Evolutionary conservation across 2,329 filamentous ascomycete genomes (phyloP).

Genomic region (Trichoderma hamatum): DNA sequence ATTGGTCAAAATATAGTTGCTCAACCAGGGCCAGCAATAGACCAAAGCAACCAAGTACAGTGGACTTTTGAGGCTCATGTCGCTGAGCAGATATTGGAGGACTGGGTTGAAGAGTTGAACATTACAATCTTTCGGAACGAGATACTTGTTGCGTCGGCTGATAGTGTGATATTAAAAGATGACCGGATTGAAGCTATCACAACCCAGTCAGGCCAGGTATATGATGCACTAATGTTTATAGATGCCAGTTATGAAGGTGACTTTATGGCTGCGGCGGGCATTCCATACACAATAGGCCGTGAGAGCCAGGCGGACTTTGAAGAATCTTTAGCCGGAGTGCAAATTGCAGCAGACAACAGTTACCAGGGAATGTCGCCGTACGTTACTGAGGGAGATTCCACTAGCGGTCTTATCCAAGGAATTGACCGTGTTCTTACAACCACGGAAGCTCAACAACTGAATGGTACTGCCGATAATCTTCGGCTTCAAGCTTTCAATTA

Average conservation of each 20-base stretch:
- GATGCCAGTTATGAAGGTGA: slow-evolving; percentile 37
- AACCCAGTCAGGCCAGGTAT: slow-evolving; percentile 13
- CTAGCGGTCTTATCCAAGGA: slow-evolving; percentile 31
- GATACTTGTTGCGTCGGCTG: slow-evolving; percentile 4
- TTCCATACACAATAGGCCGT: slow-evolving; percentile 29
- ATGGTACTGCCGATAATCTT: slow-evolving; percentile 20
- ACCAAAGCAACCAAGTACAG: slow-evolving; percentile 27
- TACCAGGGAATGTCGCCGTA: slow-evolving; percentile 31
- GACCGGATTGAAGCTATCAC: slow-evolving; percentile 22
- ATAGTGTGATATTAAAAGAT: slow-evolving; percentile 13
- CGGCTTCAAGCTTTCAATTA: slow-evolving; percentile 29
- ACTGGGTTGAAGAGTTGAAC: slow-evolving; percentile 27
- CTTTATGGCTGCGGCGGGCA: slow-evolving; percentile 31
- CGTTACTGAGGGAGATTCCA: slow-evolving; percentile 23
- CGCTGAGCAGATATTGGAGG: slow-evolving; percentile 29
- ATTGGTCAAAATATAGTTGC: slow-evolving; percentile 16
- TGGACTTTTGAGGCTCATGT: slow-evolving; percentile 33
- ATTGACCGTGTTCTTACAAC: slow-evolving; percentile 27
- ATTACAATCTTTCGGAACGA: slow-evolving; percentile 23
- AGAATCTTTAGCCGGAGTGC: slow-evolving; percentile 29
- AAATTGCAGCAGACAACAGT: neutral
- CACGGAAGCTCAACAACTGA: neutral
- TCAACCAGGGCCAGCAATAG: slow-evolving; percentile 22
- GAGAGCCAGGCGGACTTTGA: slow-evolving; percentile 27
- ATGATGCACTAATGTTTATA: slow-evolving; percentile 31